Percentiles rank a stretch among this genome's conserved stretches.
Evolutionary conservation across 140 eudicot species (phyloP).

Genomic region (Senecio squalidus): DNA sequence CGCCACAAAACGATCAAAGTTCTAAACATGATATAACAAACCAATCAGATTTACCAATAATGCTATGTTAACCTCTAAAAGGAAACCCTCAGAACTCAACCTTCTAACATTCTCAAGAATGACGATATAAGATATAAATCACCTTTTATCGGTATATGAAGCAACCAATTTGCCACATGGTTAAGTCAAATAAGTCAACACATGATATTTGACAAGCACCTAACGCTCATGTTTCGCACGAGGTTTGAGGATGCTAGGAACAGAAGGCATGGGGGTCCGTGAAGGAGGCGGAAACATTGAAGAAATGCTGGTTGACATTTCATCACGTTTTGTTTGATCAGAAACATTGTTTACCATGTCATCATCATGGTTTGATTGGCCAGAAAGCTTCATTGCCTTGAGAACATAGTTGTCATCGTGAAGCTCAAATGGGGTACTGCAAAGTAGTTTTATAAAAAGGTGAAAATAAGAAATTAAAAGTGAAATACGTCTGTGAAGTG

Average conservation of each 20-base stretch:
- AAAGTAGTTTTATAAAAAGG: neutral
- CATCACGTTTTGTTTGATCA: slow-evolving; percentile 32
- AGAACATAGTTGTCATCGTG: slow-evolving; percentile 90
- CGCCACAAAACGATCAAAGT: neutral
- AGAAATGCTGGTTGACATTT: slow-evolving; percentile 32
- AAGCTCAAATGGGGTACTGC: slow-evolving; percentile 94
- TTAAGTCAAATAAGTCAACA: neutral
- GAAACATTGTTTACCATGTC: slow-evolving; percentile 23
- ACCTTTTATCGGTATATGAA: neutral
- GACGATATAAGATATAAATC: too few species aligned
- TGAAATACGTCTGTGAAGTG: neutral
- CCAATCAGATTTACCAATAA: neutral
- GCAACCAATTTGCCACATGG: slow-evolving; percentile 1
- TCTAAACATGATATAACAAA: neutral
- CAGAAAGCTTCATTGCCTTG: slow-evolving; percentile 69
- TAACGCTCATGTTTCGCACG: slow-evolving; percentile 77
- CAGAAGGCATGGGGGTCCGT: slow-evolving; percentile 60
- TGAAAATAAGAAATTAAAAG: neutral
- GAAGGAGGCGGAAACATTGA: slow-evolving; percentile 26
- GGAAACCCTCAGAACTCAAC: neutral
- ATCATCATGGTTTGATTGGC: slow-evolving; percentile 28
- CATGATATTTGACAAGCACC: too few species aligned
- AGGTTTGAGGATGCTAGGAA: slow-evolving; percentile 80
- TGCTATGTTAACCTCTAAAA: neutral
- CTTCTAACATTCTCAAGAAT: neutral